Evolutionary conservation across 768 basidiomycete genomes (phyloP).

Genomic region (Amanita phalloides): DNA sequence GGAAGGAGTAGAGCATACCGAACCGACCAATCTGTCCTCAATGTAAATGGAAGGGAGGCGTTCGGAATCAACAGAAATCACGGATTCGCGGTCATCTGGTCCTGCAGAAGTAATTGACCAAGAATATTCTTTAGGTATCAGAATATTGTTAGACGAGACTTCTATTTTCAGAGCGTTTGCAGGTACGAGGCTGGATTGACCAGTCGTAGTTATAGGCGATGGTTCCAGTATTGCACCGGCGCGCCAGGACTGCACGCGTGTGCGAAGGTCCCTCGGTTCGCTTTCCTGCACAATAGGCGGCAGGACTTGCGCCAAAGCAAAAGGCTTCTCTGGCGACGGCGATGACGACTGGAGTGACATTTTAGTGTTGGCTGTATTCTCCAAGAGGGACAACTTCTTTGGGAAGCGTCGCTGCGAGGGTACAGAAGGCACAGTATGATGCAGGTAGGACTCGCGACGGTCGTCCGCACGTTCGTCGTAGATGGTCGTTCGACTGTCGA

Average conservation of each 20-base stretch:
- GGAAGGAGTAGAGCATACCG: constrained; percentile 44
- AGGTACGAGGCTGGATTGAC: constrained; percentile 40
- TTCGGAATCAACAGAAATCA: constrained; percentile 21
- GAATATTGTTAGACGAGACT: constrained; percentile 23
- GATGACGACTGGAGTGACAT: constrained; percentile 1
- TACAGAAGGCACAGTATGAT: constrained; percentile 18
- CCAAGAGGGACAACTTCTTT: constrained; percentile 58
- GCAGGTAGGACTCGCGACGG: constrained; percentile 18
- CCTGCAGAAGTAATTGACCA: constrained; percentile 66
- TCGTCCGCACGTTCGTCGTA: constrained; percentile 31
- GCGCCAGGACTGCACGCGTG: constrained; percentile 58
- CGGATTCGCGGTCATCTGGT: constrained; percentile 26
- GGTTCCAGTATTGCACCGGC: constrained; percentile 41
- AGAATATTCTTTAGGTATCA: constrained; percentile 53
- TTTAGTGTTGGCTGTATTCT: constrained; percentile 23
- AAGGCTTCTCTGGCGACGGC: constrained; percentile 17
- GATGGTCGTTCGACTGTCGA: constrained; percentile 35
- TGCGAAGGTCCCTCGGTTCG: constrained; percentile 45
- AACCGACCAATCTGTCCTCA: constrained; percentile 41
- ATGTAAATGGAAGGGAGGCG: constrained; percentile 45
- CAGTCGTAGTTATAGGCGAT: constrained; percentile 34
- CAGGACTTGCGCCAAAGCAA: constrained; percentile 23
- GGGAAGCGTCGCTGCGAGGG: constrained; percentile 40
- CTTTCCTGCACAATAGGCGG: constrained; percentile 58
- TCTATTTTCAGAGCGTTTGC: constrained; percentile 26